Conservation (phyloP, 75 land plant genomes). For the Sequoia sempervirens region DNA sequence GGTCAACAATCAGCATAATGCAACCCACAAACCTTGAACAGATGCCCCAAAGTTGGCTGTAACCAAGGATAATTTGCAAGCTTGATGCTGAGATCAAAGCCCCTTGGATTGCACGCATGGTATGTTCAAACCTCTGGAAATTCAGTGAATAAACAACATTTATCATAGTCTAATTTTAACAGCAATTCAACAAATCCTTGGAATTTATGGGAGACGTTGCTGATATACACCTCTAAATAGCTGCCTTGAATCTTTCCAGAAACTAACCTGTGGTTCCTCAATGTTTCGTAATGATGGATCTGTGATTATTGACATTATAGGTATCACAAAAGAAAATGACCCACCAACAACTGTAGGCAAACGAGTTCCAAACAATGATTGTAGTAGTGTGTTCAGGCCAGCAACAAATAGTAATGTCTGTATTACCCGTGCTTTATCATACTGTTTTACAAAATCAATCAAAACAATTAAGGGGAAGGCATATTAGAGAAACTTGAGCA, state of each 20-base stretch:
- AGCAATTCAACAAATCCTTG: not conserved
- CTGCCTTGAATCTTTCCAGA: conserved; percentile 7
- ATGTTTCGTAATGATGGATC: conserved; percentile 27
- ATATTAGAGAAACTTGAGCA: not conserved
- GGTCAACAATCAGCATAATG: not conserved
- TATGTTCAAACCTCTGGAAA: conserved; percentile 61
- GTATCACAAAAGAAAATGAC: conserved; percentile 47
- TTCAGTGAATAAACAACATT: not conserved
- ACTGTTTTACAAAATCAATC: conserved; percentile 2
- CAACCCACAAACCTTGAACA: conserved; percentile 21
- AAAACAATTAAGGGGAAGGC: not conserved
- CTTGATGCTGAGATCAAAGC: conserved; percentile 68
- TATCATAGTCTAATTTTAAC: not conserved
- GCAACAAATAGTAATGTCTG: conserved; percentile 44
- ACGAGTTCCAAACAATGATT: conserved; percentile 46
- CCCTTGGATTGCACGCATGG: conserved; percentile 85
- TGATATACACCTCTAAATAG: not conserved
- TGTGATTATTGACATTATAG: conserved; percentile 39
- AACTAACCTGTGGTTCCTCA: conserved; percentile 11
- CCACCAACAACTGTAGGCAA: conserved; percentile 42
- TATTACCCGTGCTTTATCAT: conserved; percentile 37
- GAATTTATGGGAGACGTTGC: not conserved
- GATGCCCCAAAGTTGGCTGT: conserved; percentile 79
- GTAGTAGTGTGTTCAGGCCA: conserved; percentile 46
- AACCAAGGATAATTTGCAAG: conserved; percentile 73